phyloP scores from a whole-genome alignment of 768 basidiomycete genomes.

The Mycena latifolia region DNA sequence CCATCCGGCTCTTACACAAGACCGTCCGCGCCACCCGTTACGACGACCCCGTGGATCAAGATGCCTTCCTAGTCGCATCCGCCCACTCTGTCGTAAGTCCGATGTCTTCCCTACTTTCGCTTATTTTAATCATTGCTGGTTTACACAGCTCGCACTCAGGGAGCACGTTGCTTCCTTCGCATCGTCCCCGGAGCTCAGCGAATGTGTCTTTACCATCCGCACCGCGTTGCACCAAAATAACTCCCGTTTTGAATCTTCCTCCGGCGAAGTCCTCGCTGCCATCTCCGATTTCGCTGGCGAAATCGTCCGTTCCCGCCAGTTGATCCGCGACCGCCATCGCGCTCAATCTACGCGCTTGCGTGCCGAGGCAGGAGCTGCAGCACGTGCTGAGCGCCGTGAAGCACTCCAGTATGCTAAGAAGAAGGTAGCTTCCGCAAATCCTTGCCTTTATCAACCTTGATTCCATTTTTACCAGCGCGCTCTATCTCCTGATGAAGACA shows the following conservation, averaged over 20 bases:
- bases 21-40: background rate
- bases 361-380: background rate
- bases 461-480: too few species aligned
- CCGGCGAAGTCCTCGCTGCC: background rate
- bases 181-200: background rate
- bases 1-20: background rate
- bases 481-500: background rate
- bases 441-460: too few species aligned
- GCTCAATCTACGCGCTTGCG: background rate
- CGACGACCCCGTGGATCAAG: slow-evolving; percentile 1
- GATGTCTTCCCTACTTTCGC: background rate
- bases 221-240: background rate
- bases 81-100: slow-evolving; percentile 1
- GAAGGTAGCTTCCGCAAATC: too few species aligned
- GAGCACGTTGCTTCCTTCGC: slow-evolving; percentile 1
- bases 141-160: slow-evolving; percentile 11
- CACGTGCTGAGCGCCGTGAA: too few species aligned
- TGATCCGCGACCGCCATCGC: background rate
- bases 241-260: background rate
- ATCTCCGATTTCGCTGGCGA: background rate
- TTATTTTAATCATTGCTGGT: background rate
- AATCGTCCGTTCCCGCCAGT: background rate
- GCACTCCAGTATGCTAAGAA: background rate
- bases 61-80: background rate
- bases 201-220: slow-evolving; percentile 8